Base-by-base conservation (phyloP, 2,329 filamentous ascomycete species). In the Diaporthe batatas region DNA sequence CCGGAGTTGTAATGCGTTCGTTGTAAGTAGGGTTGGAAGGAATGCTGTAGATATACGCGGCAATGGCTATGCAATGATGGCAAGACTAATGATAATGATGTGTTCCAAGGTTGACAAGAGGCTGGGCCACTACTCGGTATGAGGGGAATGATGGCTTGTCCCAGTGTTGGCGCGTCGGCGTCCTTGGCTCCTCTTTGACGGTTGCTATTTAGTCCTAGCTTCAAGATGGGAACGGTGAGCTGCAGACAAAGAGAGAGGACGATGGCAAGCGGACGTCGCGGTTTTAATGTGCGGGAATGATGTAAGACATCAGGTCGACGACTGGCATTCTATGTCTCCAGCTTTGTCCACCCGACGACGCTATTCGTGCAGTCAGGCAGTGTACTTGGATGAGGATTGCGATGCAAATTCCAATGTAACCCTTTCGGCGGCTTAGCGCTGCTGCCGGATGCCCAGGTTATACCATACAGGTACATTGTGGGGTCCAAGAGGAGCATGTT, bases 321-420 rank as follows among this genome's bases (percentile, higher is more conserved):
- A 53, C 47, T 67, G 62, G 62, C 44, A 67, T 67, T 53, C 47
- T 39, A 67, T 67, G 62, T 67, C 62, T 67, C 32, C 62, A 44
- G 44, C 29, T 67, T 51, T 39, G 62, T 67, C 44, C n/a, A 36
- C 34, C 16, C 36, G 29, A 51, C 59, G 59, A 39, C 62, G 53
- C 39, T 32, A 36, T n/a, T 29, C 23, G 23, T 64, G 32, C 42
- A 16, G n/a, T 29, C 23, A 16, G 47, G 32, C 42, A 16, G n/a
- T 53, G 62, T 39, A 67, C 62, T 25, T 65, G 5, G 44, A 18
- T 16, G 21, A 51, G 62, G 62, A 53, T 67, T 51, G 62, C 62
- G 39, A 16, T 53, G 32, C 47, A 39, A 3, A 67, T 67, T 67
- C 62, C 62, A 67, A 39, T 67, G 62, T 21, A 67, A 67, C 62